Evolutionary conservation across 2,329 filamentous ascomycete genomes (phyloP), one percentile per base, ranked within the genome.

Genomic region (Phaeosphaeriaceae sp.): DNA sequence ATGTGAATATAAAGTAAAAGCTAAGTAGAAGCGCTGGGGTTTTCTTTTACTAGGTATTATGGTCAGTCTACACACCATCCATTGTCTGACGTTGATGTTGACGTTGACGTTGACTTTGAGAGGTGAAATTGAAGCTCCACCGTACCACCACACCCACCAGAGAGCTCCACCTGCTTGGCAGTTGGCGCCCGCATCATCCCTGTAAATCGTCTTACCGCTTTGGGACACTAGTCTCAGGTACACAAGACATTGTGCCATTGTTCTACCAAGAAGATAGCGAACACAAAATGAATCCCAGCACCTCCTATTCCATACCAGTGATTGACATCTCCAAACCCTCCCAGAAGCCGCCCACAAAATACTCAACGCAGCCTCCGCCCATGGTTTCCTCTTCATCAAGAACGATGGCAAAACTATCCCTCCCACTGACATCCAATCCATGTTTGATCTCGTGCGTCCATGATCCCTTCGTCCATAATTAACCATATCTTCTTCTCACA

Each of bases 311-410:
- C 9, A 92, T 97, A 32, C 92, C 93, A 17, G 78, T 97, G 43
- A 90, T 97, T 61, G 88, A 97, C 71, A 86, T 96, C 57, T 87
- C 86, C 3, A 79, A 81, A 15, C 77, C 81, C 4, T 79, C 80
- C 62, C 74, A 8, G 78, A 87, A 56, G 88, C 88, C 42, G 84
- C 84, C 46, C 82, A 85, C 55, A 81, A 80, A 48, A 77, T 97
- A 34, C 85, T 97, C 34, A 83, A 88, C 52, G 93, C 93, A 1
- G 92, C 92, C 2, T 83, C 86, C 30, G 85, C 87, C 45, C 88
- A 92, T 74, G 93, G 93, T 53, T 97, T 97, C 73, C 84, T 97
- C 53, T 97, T 94, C 70, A 86, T 97, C 64, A 87, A 86, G 67
- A 92, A 90, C 66, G 81, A 85, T 17, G 87, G 86, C 35, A 79